A percentile compares a stretch with the other conserved stretches of the same genome.
Evolutionary conservation across 2,329 filamentous ascomycete species (phyloP).

Genomic region (Penicillium sp.): DNA sequence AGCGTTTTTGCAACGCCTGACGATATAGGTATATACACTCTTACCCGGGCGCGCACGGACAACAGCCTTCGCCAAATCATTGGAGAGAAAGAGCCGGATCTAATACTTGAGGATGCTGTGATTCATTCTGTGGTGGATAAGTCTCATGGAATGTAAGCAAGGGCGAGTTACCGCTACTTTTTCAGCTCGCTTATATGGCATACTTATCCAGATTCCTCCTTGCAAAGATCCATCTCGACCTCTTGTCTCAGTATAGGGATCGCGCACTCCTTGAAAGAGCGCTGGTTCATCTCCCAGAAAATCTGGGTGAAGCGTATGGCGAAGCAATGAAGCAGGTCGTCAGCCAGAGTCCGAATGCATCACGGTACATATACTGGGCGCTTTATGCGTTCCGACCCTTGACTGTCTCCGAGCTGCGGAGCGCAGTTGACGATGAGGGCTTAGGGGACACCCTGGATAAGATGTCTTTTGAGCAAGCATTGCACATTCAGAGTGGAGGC

Average conservation of each 20-base stretch:
- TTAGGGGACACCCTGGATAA: not conserved
- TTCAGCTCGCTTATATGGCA: not conserved
- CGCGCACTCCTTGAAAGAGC: slow-evolving; percentile 21
- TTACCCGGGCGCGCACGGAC: slow-evolving; percentile 18
- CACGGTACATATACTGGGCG: slow-evolving; percentile 28
- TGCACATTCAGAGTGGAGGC: slow-evolving; percentile 21
- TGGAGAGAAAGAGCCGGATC: not conserved
- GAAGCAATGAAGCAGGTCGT: slow-evolving; percentile 32
- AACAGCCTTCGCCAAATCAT: slow-evolving; percentile 2
- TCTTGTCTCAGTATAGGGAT: slow-evolving; percentile 25
- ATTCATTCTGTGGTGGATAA: slow-evolving; percentile 22
- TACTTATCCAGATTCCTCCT: slow-evolving; percentile 26
- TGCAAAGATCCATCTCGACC: slow-evolving; percentile 28
- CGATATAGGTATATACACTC: slow-evolving; percentile 21
- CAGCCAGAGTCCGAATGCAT: slow-evolving; percentile 20
- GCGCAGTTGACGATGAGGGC: slow-evolving; percentile 12
- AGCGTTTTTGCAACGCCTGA: slow-evolving; percentile 12
- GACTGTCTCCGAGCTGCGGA: slow-evolving; percentile 23
- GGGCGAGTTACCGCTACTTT: not conserved
- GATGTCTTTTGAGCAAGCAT: slow-evolving; percentile 17
- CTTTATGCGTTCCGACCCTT: slow-evolving; percentile 26
- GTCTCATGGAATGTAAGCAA: slow-evolving; percentile 28
- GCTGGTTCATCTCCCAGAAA: slow-evolving; percentile 27
- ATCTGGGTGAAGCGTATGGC: slow-evolving; percentile 28
- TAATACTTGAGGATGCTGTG: slow-evolving; percentile 13